Conservation (phyloP, 208 protist species). For the Wallacemonas sp. region DNA sequence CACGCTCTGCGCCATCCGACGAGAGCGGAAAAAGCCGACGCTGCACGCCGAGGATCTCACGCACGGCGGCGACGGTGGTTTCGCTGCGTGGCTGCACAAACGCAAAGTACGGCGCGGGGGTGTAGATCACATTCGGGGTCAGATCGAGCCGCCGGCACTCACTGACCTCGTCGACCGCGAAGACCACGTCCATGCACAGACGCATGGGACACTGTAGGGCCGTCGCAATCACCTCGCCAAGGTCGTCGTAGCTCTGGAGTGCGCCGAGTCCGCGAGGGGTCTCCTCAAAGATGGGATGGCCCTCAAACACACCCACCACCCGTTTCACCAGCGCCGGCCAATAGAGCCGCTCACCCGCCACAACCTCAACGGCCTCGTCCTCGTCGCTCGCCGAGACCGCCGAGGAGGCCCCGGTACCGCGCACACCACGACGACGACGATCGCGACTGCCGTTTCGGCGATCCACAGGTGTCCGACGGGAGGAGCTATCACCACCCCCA, state of each 20-base stretch:
- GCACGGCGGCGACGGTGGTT: neutral
- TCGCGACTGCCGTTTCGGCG: neutral
- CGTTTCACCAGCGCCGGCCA: conserved; percentile 72
- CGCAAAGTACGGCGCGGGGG: neutral
- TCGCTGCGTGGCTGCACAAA: conserved; percentile 3
- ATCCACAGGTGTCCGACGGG: too few species aligned
- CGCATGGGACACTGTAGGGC: conserved; percentile 50
- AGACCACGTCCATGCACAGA: conserved; percentile 68
- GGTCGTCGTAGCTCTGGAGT: conserved; percentile 49
- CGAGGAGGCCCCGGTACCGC: too few species aligned
- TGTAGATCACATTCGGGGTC: conserved; percentile 21
- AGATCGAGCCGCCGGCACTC: conserved; percentile 39
- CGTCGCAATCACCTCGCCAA: conserved; percentile 44
- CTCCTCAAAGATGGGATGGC: conserved; percentile 37
- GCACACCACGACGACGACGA: neutral
- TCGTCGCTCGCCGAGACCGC: too few species aligned
- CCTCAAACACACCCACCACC: conserved; percentile 47
- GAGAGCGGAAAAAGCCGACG: neutral
- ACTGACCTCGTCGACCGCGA: conserved; percentile 69
- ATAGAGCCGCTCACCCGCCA: conserved; percentile 39
- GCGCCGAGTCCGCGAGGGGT: conserved; percentile 27
- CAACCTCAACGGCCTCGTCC: neutral
- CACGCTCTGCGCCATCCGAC: conserved; percentile 7
- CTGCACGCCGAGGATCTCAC: neutral
- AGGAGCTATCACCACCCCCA: too few species aligned